Percentiles rank a stretch among this genome's conserved stretches.
phyloP scores from a whole-genome alignment of 2,329 filamentous ascomycete species.

The Didymella pomorum region DNA sequence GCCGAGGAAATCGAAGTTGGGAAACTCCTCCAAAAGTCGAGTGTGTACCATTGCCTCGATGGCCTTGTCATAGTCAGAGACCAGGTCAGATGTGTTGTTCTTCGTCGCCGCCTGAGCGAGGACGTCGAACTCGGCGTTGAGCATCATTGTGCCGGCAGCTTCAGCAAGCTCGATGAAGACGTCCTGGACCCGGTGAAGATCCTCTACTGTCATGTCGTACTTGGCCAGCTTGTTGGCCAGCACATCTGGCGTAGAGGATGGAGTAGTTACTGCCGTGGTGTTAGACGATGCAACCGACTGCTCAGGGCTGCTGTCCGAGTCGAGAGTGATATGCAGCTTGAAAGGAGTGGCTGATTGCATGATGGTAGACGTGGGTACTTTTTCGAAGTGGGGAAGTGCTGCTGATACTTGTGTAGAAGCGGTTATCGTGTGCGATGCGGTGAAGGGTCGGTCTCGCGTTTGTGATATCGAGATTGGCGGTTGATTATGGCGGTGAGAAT shows the following conservation, averaged over 20 bases:
- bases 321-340: neutral
- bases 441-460: neutral
- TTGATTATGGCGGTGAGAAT: neutral
- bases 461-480: neutral
- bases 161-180: slow-evolving; percentile 38
- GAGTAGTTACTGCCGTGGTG: slow-evolving; percentile 20
- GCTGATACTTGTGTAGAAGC: neutral
- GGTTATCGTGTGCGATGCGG: neutral
- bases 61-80: slow-evolving; percentile 63
- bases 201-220: slow-evolving; percentile 24
- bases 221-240: slow-evolving; percentile 27
- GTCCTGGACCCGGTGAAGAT: slow-evolving; percentile 29
- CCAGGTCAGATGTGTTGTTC: slow-evolving; percentile 58
- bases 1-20: slow-evolving; percentile 53
- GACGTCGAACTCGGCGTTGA: slow-evolving; percentile 40
- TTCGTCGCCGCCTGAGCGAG: slow-evolving; percentile 36
- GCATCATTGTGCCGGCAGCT: slow-evolving; percentile 45
- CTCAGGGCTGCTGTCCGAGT: slow-evolving; percentile 11
- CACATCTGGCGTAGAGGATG: slow-evolving; percentile 18
- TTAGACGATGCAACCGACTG: slow-evolving; percentile 13
- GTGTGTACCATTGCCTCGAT: slow-evolving; percentile 61
- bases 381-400: neutral
- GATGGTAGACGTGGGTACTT: neutral
- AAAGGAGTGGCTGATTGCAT: slow-evolving; percentile 1
- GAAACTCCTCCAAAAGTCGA: slow-evolving; percentile 55